Evolutionary conservation across 306 rosid genomes (phyloP), one percentile per base, ranked within the genome.

Genomic region (Cicer judaicum): DNA sequence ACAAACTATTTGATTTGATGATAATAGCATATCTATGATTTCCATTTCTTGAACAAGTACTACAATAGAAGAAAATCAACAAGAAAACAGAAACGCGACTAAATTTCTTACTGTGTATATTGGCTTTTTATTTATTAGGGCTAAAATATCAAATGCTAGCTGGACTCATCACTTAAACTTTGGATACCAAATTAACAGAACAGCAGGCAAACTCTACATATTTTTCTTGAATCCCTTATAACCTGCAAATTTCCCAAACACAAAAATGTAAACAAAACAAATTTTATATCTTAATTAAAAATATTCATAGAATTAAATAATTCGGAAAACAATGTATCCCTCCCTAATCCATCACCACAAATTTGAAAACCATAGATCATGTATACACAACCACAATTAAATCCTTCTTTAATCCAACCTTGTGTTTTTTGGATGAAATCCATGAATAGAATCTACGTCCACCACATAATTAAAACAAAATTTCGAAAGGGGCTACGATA

Each of bases 191-290:
- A 54, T 47, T 81, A 70, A 63, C 59, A 67, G 70, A 69, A 76
- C 67, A 67, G 74, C 62, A 75, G 76, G 85, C 71, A 71, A 77
- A 72, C 70, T 77, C 75, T 69, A 78, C 84, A 75, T 85, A 82
- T 76, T 75, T 82, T 78, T 57, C 82, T 85, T 74, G 74, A 87
- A 84, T 80, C 86, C 93, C 86, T 80, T 83, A 83, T 66, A 82
- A 80, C 89, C 93, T 92, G 89, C 74, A 85, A 44, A 68, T 73
- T 74, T 67, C 18, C 40, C 41, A 24, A 62, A 10, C 69, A 56
- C 16, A n/a, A 78, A 64, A 68, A 36, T 14, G 16, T 70, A 36
- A 41, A 78, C 44, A 80, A 36, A 39, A 36, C 38, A 40, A 19
- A 21, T 40, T 43, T 15, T 0, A 42, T 14, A 14, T 14, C 74